Base-by-base conservation (phyloP, 768 basidiomycete species). In the Mrakia gelida region DNA sequence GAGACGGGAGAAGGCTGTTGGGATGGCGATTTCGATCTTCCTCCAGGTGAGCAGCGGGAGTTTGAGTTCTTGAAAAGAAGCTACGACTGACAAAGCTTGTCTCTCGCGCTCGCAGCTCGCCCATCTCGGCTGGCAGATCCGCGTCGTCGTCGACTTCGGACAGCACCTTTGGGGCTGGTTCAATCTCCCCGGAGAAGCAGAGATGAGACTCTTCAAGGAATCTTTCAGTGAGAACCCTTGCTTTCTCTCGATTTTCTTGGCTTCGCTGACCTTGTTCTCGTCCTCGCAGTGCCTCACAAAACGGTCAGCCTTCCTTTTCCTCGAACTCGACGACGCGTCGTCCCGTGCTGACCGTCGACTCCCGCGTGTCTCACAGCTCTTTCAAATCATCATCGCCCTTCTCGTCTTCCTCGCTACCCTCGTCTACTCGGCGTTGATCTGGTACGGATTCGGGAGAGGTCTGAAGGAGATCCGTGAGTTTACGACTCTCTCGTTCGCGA, bases 391-490 rank as follows among this genome's bases (percentile, higher is more conserved):
- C 26, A 41, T 70, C 34, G 1, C 38, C 16, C 67, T 45, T 41
- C 34, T 70, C 34, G 67, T 70, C 34, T 70, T 70, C 41, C 34
- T 43, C 34, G 67, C 67, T 11, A 70, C 67, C 8, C 21, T 70
- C 34, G 3, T 18, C 18, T 70, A 70, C 41, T 21, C 34, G 10
- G 38, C 38, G 21, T 18, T 70, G 38, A 38, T 70, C 18, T 34
- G 67, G 38, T 3, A 8, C 26, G 34, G 67, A 38, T 70, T 45
- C 34, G 41, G 41, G 41, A 70, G 16, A 16, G 67, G 67, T 9
- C 26, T 70, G 41, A 70, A 70, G 67, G 38, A 70, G 34, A 70
- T 43, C 1, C 67, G 67, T 41, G 38, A 43, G 67, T 34, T 38
- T 21, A 38, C 7, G 34, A 28, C 32, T 38, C 28, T 18, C n/a